Conservation (phyloP, 306 rosid genomes). For the Acacia confusa region DNA sequence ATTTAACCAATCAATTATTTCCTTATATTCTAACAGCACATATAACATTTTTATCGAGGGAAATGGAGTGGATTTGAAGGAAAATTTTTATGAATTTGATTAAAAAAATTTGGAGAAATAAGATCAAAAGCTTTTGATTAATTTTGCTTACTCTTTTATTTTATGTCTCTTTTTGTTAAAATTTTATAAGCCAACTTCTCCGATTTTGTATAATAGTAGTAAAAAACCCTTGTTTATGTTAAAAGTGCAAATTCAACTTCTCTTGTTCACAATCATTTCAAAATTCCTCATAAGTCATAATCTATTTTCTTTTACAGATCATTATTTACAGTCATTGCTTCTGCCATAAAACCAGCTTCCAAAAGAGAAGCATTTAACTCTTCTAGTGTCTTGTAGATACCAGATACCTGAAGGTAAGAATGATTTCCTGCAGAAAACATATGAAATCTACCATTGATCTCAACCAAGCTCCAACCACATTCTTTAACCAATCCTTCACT, state of each 20-base stretch:
- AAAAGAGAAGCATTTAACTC: conserved; percentile 30
- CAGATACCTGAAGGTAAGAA: conserved; percentile 20
- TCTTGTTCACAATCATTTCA: background rate
- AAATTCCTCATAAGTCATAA: background rate
- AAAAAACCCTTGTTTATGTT: background rate
- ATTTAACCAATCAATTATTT: too few species aligned
- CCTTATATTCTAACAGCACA: too few species aligned
- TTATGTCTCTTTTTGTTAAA: too few species aligned
- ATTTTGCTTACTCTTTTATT: too few species aligned
- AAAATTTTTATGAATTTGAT: too few species aligned
- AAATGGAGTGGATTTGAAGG: too few species aligned
- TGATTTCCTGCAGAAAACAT: conserved; percentile 40
- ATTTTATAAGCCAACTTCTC: too few species aligned
- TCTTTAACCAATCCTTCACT: conserved; percentile 58
- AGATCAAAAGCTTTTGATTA: too few species aligned
- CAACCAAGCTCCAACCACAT: conserved; percentile 70
- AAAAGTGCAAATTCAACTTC: background rate
- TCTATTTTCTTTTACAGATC: conserved; percentile 2
- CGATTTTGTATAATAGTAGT: too few species aligned
- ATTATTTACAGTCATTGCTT: conserved; percentile 1
- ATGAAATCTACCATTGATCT: conserved; percentile 39
- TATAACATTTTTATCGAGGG: too few species aligned
- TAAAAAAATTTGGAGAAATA: too few species aligned
- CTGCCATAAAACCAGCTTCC: conserved; percentile 30
- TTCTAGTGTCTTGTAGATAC: conserved; percentile 14